phyloP scores from a whole-genome alignment of 164 flowering plant species.

The Dillenia turbinata region DNA sequence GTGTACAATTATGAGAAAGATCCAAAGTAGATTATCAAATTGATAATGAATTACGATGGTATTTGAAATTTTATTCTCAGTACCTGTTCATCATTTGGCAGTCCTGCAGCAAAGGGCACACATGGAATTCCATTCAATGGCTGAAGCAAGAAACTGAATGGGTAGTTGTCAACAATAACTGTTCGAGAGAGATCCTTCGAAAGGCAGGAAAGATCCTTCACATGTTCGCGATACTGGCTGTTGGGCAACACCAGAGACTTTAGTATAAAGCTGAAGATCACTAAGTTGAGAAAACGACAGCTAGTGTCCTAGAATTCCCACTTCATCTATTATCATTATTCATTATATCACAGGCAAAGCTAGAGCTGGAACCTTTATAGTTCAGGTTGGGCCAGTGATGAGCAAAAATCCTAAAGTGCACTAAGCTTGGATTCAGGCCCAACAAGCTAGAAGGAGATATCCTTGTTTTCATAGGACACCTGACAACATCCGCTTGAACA shows the following conservation, averaged over 20 bases:
- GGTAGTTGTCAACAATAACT: conserved; percentile 91
- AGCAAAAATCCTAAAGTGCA: no score
- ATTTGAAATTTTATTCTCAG: background rate
- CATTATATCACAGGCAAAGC: no score
- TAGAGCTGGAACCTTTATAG: no score
- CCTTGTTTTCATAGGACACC: no score
- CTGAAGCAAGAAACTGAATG: conserved; percentile 93
- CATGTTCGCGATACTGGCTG: conserved; percentile 93
- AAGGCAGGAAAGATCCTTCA: conserved; percentile 79
- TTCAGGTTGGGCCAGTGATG: no score
- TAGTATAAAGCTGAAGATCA: no score
- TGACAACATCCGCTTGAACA: no score
- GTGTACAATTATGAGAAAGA: background rate
- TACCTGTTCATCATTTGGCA: conserved; percentile 91
- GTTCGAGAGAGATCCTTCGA: conserved; percentile 69
- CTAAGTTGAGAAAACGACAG: no score
- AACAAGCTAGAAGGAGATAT: no score
- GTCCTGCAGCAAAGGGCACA: conserved; percentile 84
- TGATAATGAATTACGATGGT: background rate
- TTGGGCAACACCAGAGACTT: background rate
- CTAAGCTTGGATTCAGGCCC: no score
- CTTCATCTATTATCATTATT: no score
- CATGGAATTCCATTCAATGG: conserved; percentile 96
- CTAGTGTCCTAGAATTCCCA: no score
- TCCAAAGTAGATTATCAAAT: background rate